These are phyloP conservation scores for Curvularia hawaiiensis DNA, from an alignment of 2,329 filamentous ascomycete species.

Conservation along the genomic window DNA sequence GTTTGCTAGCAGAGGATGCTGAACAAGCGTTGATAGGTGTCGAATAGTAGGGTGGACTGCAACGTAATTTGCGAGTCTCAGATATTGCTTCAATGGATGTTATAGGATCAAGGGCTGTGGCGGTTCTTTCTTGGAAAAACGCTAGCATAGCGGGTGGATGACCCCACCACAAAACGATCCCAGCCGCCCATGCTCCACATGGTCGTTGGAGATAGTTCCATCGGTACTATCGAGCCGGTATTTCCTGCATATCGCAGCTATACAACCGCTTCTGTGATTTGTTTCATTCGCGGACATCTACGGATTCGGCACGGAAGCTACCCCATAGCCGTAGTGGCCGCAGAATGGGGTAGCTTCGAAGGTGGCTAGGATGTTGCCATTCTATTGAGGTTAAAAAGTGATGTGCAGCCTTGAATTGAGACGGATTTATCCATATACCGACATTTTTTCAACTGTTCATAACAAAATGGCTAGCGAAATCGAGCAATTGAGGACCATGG, in stretches of 20 bases:
- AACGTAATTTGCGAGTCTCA: neutral
- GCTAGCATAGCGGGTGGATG: constrained; percentile 4
- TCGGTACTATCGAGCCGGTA: constrained; percentile 36
- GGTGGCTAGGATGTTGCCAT: neutral
- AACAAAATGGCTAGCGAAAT: constrained; percentile 37
- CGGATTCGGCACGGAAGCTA: constrained; percentile 15
- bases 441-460: neutral
- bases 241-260: constrained; percentile 11
- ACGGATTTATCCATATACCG: no score
- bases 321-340: constrained; percentile 12
- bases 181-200: constrained; percentile 7
- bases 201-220: constrained; percentile 5
- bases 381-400: constrained; percentile 23
- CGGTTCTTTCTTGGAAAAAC: constrained; percentile 1
- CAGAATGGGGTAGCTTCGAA: constrained; percentile 13
- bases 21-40: neutral
- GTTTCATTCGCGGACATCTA: constrained; percentile 24
- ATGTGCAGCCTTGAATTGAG: neutral
- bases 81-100: neutral
- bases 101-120: neutral
- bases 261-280: constrained; percentile 23
- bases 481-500: constrained; percentile 34
- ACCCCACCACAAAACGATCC: constrained; percentile 20
- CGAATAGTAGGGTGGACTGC: neutral
- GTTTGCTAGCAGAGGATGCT: neutral